phyloP scores from a whole-genome alignment of 1,139 yeast genomes.

The Candida tropicalis region DNA sequence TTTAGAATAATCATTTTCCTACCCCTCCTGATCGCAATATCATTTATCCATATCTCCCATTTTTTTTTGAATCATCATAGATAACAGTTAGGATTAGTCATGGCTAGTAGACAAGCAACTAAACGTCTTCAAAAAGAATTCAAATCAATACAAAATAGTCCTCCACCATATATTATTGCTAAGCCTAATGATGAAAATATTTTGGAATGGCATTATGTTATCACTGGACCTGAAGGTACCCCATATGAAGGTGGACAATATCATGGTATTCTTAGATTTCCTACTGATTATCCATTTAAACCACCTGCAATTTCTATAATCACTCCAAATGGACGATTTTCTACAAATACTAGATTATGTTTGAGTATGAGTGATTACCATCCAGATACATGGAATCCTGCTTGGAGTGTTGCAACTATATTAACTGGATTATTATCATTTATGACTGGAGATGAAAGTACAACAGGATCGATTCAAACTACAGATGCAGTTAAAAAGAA shows the following conservation, averaged over 20 bases:
- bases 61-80: background rate
- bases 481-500: slow-evolving; percentile 39
- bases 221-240: slow-evolving; percentile 84
- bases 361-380: slow-evolving; percentile 90
- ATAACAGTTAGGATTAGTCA: slow-evolving; percentile 15
- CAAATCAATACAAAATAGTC: slow-evolving; percentile 68
- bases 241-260: slow-evolving; percentile 88
- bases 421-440: slow-evolving; percentile 83
- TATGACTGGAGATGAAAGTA: slow-evolving; percentile 62
- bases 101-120: slow-evolving; percentile 54
- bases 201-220: slow-evolving; percentile 75
- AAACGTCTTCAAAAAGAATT: slow-evolving; percentile 75
- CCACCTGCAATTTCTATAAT: slow-evolving; percentile 92
- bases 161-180: slow-evolving; percentile 83
- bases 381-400: slow-evolving; percentile 94
- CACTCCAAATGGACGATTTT: slow-evolving; percentile 85
- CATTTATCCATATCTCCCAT: too few species aligned
- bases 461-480: slow-evolving; percentile 43
- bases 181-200: slow-evolving; percentile 81
- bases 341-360: slow-evolving; percentile 78
- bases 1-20: too few species aligned
- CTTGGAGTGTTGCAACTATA: slow-evolving; percentile 90
- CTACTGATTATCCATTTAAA: slow-evolving; percentile 85
- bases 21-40: background rate
- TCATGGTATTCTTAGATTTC: slow-evolving; percentile 84